Percentiles rank a stretch among this genome's conserved stretches.
These are phyloP conservation scores for Knufia fluminis DNA, from an alignment of 2,329 filamentous ascomycete genomes.

Conservation along the genomic window DNA sequence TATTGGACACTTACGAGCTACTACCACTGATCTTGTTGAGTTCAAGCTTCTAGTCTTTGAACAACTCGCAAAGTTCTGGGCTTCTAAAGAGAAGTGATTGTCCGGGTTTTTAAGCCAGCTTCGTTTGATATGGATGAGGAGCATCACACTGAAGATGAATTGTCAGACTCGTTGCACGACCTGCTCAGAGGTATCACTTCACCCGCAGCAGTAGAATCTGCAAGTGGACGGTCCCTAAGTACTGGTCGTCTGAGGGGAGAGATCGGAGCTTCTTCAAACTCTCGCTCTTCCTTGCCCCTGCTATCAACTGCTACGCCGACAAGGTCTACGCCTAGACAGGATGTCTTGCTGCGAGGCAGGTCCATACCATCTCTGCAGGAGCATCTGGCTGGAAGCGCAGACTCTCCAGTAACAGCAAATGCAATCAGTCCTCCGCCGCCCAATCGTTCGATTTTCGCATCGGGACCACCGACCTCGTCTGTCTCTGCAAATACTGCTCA, in stretches of 20 bases:
- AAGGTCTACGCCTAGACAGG: neutral
- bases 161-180: slow-evolving; percentile 6
- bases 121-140: slow-evolving; percentile 6
- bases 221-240: neutral
- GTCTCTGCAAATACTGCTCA: slow-evolving; percentile 29
- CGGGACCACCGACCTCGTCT: slow-evolving; percentile 28
- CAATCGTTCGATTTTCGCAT: slow-evolving; percentile 27
- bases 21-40: no score
- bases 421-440: slow-evolving; percentile 25
- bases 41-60: no score
- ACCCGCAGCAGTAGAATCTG: neutral
- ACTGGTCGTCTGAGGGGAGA: neutral
- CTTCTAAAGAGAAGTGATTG: no score
- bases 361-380: neutral
- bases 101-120: no score
- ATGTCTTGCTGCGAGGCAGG: neutral
- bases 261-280: neutral
- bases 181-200: slow-evolving; percentile 7
- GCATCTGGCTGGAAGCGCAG: neutral
- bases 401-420: neutral
- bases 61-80: no score
- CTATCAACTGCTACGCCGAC: neutral
- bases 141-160: neutral
- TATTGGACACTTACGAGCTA: no score
- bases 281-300: slow-evolving; percentile 5